A percentile compares a stretch with the other conserved stretches of the same genome.
These are phyloP conservation scores for Kodamaea kaohsiungensis DNA, from an alignment of 805 yeast species.

Conservation along the genomic window DNA sequence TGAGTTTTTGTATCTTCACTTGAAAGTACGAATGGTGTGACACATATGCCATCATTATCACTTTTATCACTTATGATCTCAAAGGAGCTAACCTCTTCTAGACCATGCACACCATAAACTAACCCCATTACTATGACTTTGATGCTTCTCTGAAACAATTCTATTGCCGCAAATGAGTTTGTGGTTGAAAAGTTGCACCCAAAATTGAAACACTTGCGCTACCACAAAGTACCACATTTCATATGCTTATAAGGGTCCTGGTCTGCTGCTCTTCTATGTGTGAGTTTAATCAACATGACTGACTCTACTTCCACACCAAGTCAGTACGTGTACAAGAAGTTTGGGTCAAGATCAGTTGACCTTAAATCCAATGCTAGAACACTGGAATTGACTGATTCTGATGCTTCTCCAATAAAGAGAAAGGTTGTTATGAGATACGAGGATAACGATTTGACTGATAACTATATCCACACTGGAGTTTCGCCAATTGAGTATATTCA, in stretches of 20 bases:
- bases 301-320: background rate
- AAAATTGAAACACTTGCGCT: constrained; percentile 4
- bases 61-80: too few species aligned
- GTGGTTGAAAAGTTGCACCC: constrained; percentile 6
- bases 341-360: constrained; percentile 11
- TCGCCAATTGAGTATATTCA: constrained; percentile 65
- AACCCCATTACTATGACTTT: background rate
- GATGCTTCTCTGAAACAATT: background rate
- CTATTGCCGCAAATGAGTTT: background rate
- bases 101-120: background rate
- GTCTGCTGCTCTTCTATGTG: background rate
- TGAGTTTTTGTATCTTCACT: background rate
- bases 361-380: background rate
- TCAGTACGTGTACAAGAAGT: constrained; percentile 20
- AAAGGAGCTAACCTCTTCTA: background rate
- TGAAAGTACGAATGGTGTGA: background rate
- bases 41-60: background rate
- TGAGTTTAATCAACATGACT: background rate
- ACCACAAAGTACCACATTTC: background rate
- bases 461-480: constrained; percentile 61
- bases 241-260: background rate
- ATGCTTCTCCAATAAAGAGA: background rate
- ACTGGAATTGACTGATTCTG: background rate
- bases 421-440: background rate
- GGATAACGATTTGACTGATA: constrained; percentile 74